phyloP scores from a whole-genome alignment of 176 grass and related monocot species.

The Tuctoria greenei region DNA sequence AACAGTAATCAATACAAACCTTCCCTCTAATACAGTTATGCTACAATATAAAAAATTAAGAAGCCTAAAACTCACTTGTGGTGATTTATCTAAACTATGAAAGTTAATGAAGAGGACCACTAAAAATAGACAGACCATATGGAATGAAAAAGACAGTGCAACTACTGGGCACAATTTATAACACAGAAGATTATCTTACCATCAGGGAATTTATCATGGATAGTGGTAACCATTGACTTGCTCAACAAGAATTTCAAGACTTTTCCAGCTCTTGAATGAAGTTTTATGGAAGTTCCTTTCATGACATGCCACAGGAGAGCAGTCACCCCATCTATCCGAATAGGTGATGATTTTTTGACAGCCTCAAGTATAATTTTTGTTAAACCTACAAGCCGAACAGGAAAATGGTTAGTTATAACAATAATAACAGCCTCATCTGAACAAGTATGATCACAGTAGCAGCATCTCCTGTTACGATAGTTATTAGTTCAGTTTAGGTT shows the following conservation, averaged over 20 bases:
- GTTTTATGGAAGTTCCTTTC: conserved; percentile 66
- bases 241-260: conserved; percentile 77
- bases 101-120: no score
- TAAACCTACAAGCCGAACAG: conserved; percentile 54
- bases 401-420: conserved; percentile 24
- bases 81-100: no score
- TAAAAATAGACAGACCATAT: no score
- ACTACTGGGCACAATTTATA: conserved; percentile 9
- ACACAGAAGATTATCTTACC: conserved; percentile 53
- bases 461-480: not conserved
- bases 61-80: no score
- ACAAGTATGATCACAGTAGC: conserved; percentile 5
- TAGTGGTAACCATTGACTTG: conserved; percentile 48
- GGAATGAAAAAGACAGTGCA: conserved; percentile 3
- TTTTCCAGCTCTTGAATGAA: conserved; percentile 80
- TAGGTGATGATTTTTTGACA: conserved; percentile 58
- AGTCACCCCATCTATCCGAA: conserved; percentile 53
- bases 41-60: no score
- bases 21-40: not conserved
- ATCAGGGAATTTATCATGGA: conserved; percentile 55
- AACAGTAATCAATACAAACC: not conserved
- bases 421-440: conserved; percentile 7
- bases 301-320: conserved; percentile 82
- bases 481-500: not conserved
- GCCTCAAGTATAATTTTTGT: conserved; percentile 56